phyloP scores from a whole-genome alignment of 345 rosid species.

The Erodium maritimum region DNA sequence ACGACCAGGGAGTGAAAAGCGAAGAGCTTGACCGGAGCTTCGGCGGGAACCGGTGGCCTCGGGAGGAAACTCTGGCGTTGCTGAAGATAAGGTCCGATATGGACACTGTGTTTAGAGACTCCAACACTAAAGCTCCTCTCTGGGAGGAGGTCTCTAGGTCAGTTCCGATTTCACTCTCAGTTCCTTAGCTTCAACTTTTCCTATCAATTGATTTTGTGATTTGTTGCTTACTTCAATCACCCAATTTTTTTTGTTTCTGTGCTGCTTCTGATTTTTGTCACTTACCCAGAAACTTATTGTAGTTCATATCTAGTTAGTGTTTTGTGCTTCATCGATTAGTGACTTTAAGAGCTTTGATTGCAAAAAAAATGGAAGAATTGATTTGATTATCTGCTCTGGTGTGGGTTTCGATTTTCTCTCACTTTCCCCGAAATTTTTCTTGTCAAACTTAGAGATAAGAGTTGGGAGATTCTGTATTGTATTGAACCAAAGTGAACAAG shows the following conservation, averaged over 20 bases:
- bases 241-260: no score
- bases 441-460: no score
- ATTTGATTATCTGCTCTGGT: neutral
- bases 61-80: conserved; percentile 64
- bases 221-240: no score
- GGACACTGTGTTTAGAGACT: conserved; percentile 66
- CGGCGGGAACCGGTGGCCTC: conserved; percentile 71
- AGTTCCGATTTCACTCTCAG: conserved; percentile 12
- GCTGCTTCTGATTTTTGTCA: neutral
- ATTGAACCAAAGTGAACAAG: no score
- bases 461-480: no score
- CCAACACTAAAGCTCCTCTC: conserved; percentile 57
- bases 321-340: no score
- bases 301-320: no score
- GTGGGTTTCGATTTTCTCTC: neutral
- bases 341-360: no score
- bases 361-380: neutral
- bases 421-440: neutral
- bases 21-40: conserved; percentile 39
- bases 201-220: no score
- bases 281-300: neutral
- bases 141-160: conserved; percentile 94
- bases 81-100: conserved; percentile 76
- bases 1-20: conserved; percentile 14
- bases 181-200: no score